phyloP scores from a whole-genome alignment of 176 grass and related monocot genomes.

The Eleusine indica region DNA sequence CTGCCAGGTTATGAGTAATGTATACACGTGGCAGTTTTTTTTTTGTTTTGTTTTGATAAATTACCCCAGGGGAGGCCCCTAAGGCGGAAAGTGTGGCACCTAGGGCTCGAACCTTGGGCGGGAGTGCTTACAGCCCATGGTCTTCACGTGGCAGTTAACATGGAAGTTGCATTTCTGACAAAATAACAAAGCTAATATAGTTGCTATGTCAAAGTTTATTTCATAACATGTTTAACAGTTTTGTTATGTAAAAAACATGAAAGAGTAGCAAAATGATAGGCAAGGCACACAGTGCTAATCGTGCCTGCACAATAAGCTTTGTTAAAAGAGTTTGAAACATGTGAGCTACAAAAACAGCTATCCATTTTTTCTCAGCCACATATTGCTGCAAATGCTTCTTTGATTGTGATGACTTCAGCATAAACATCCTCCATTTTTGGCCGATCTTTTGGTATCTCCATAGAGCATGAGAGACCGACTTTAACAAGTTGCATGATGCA shows the following conservation, averaged over 20 bases:
- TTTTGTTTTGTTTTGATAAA: no score
- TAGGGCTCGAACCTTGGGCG: no score
- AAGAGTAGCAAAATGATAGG: not conserved
- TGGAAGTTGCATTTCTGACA: not conserved
- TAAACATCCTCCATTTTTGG: conserved; percentile 49
- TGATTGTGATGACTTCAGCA: conserved; percentile 36
- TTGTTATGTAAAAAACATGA: not conserved
- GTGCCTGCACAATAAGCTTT: not conserved
- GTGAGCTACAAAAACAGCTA: not conserved
- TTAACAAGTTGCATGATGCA: conserved; percentile 2
- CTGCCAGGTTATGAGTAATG: not conserved
- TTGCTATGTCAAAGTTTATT: not conserved
- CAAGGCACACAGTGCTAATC: not conserved
- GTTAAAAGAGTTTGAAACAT: not conserved
- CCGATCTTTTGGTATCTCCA: conserved; percentile 46
- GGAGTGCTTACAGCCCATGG: no score
- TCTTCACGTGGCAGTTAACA: not conserved
- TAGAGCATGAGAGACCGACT: not conserved
- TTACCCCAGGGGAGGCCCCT: no score
- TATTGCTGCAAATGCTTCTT: conserved; percentile 31
- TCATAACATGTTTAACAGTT: not conserved
- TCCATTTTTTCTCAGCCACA: not conserved
- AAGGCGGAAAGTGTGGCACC: no score
- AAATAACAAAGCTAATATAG: not conserved
- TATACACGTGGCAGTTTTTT: not conserved